Base-by-base conservation (phyloP, 2,329 filamentous ascomycete genomes). In the Aspergillus texensis region DNA sequence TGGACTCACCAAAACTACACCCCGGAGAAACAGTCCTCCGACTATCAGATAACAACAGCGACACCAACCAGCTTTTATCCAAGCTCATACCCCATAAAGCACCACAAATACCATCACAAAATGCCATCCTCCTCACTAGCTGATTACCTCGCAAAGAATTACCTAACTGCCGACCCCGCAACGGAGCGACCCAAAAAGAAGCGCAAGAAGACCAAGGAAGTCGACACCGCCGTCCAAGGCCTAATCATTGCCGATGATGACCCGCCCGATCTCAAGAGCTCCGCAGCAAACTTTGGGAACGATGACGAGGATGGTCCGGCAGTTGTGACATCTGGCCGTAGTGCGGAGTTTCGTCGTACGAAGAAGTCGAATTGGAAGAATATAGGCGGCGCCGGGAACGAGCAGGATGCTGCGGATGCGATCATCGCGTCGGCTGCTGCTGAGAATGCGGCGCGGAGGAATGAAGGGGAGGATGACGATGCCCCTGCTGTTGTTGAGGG, bases 101-200 rank as follows among this genome's bases (percentile, higher is more conserved):
- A 24, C 0, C n/a, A 12, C 45, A 3, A 48, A 28, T 14, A 48
- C 12, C 24, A 10, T 14, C 21, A 48, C 12, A 71, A 57, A 65
- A 89, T 89, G 86, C 84, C 81, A 10, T 71, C 71, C 45, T 68
- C 66, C 34, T 80, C 85, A 61, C 85, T 97, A 68, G 89, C 93
- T 63, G 88, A 89, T 74, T 99, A 98, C 74, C 87, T 99, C 41
- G 94, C 94, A 43, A 90, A 92, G 67, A 95, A 93, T 78, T 99
- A 99, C 77, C 89, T 99, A 57, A 91, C 85, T 1, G 88, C 89
- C 46, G 88, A 90, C 68, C 78, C 62, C 8, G 14, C 52, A 2
- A 69, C 78, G 6, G 74, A 79, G 81, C 81, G 78, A 73, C 79
- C 78, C 73, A 88, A 80, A 80, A 89, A 79, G 80, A 88, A 78